phyloP scores from a whole-genome alignment of 1,284 basidiomycete genomes.

The Trichosporon sp. region DNA sequence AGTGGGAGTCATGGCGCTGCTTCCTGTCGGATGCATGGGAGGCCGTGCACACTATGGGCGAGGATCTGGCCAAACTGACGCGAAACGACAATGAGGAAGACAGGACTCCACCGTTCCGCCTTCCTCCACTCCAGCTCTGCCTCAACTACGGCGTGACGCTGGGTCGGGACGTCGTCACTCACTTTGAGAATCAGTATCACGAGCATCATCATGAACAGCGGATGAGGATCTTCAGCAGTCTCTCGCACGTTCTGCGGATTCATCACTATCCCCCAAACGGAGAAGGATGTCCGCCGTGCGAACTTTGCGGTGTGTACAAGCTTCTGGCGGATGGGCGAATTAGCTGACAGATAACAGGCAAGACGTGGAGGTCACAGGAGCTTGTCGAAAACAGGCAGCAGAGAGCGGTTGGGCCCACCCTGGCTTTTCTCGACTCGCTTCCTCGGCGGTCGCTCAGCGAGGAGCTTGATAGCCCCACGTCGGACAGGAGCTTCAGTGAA shows the following conservation, averaged over 20 bases:
- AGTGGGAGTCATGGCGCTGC: neutral
- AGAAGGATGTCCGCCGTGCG: neutral
- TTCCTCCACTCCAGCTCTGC: neutral
- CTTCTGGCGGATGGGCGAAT: too few species aligned
- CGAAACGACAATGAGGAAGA: neutral
- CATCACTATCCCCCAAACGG: neutral
- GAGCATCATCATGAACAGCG: neutral
- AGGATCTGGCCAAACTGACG: neutral
- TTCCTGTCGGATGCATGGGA: neutral
- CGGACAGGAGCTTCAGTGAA: too few species aligned
- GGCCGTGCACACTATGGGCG: neutral
- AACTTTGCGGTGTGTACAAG: neutral
- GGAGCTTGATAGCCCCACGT: too few species aligned
- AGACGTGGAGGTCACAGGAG: neutral
- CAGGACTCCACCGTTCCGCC: neutral
- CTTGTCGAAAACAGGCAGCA: neutral
- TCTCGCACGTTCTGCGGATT: neutral
- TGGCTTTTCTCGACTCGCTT: neutral
- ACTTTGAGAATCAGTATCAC: neutral
- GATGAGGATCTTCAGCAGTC: neutral
- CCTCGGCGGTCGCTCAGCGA: neutral
- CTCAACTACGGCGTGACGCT: neutral
- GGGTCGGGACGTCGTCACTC: neutral
- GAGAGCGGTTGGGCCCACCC: neutral
- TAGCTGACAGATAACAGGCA: neutral